Evolutionary conservation across 768 basidiomycete genomes (phyloP), one percentile per base, ranked within the genome.

Genomic region (Podaxis sp.): DNA sequence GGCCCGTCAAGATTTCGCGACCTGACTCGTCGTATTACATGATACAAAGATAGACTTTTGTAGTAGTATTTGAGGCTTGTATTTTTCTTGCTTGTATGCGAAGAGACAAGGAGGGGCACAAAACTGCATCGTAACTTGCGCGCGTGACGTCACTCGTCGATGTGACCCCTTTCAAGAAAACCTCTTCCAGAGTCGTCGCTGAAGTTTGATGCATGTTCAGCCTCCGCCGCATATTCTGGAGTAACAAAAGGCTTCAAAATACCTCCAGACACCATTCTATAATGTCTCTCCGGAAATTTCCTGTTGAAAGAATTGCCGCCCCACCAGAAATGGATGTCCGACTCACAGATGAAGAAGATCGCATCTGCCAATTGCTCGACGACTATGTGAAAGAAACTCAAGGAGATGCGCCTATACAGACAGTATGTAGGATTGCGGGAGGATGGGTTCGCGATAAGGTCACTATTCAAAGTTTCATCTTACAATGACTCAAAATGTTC

Each of bases 371-470:
- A 2, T 80, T 96, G n/a, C 81, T 98, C 58, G 88, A 96, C 71
- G 87, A 88, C 62, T 97, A 91, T 71, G 85, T 88, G 5, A 75
- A 72, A 13, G 76, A 83, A 66, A 76, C 89, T 66, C 81, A 79
- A 61, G 72, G 77, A 60, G 78, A 82, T 37, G 80, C 85, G 56
- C 81, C 80, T 10, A 78, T 86, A 22, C 73, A 75, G 4, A 87
- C 86, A 0, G 82, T 85, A 0, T 96, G 96, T 72, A 84, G 97
- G 67, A 92, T 99, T 52, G 97, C 95, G 11, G 97, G 97, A 17
- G 97, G 97, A 20, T 99, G 97, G 97, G 97, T 99, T 50, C 82
- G 97, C 70, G 97, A 99, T 75, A 99, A 99, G 88, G 96, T 95
- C 24, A 46, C 37, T 48, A 50, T 20, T 38, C 48, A 49, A 41